Evolutionary conservation across 108 stramenopile species (phyloP), one percentile per base, ranked within the genome.

Genomic region (Conticribra guillardii): DNA sequence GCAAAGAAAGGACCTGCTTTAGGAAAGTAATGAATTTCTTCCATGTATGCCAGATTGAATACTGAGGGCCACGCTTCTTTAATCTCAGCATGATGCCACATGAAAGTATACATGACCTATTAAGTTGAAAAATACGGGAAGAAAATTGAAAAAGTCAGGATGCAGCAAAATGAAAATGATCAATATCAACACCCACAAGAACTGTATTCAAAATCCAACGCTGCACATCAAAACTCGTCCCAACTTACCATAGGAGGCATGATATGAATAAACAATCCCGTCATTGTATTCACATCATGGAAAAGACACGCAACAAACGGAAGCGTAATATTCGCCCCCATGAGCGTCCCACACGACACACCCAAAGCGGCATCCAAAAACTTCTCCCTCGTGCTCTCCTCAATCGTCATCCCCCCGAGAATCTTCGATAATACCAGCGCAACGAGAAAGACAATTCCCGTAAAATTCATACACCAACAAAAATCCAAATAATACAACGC

Each of bases 291-390:
- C 4, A 85, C 58, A 54, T 85, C 82, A 46, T 87, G 87, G 51
- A 87, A 87, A 30, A 87, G 45, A 55, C 76, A 79, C 0, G 81
- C 65, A 18, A 87, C 82, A 50, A 85, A 87, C 2, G 87, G 82
- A 7, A 87, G 47, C 0, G 64, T 56, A 15, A 79, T 72, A 21
- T 79, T 77, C 1, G 84, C 82, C 19, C 80, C 74, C 48, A 87
- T 54, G 18, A 87, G 31, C 3, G 84, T 69, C 16, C 87, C 87
- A 55, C 75, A 80, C 8, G 80, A 53, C 1, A 76, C 64, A 11
- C 87, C 87, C 18, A 85, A 55, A 24, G 41, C 48, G 18, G 77
- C 69, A 15, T 73, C 60, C 34, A 81, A 85, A 18, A 80, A 33
- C 7, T 48, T 37, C 50, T 79, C 64, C 30, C 76, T 74, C 18